A percentile compares a stretch with the other conserved stretches of the same genome.
phyloP scores from a whole-genome alignment of 2,329 filamentous ascomycete species.

The Ciborinia camelliae region DNA sequence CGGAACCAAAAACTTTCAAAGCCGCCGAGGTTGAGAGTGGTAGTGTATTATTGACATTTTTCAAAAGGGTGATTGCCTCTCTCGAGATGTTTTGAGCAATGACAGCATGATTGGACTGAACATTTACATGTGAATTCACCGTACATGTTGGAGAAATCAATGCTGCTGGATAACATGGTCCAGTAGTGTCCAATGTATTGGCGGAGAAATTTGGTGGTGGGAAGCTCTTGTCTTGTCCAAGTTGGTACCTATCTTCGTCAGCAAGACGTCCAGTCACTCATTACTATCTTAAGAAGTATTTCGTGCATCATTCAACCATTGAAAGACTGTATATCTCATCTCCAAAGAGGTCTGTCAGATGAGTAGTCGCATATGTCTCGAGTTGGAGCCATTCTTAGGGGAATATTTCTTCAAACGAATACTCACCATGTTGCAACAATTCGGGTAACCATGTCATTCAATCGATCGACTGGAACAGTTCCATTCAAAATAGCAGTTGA shows the following conservation, averaged over 20 bases:
- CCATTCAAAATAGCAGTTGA: constrained; percentile 55
- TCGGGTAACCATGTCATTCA: constrained; percentile 56
- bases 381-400: background rate
- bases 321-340: too few species aligned
- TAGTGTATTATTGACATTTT: constrained; percentile 57
- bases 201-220: constrained; percentile 57
- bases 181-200: constrained; percentile 54
- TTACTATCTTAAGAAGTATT: background rate
- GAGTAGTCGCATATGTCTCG: too few species aligned
- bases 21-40: constrained; percentile 44
- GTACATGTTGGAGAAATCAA: constrained; percentile 57
- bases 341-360: too few species aligned
- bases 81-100: constrained; percentile 50
- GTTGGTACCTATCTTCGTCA: constrained; percentile 41
- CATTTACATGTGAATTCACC: constrained; percentile 67
- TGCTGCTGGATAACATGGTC: constrained; percentile 55
- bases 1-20: constrained; percentile 48
- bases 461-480: constrained; percentile 51
- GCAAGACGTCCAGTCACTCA: background rate
- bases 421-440: constrained; percentile 53
- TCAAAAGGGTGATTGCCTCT: constrained; percentile 57
- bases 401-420: background rate
- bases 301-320: too few species aligned
- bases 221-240: constrained; percentile 57
- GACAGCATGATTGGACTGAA: constrained; percentile 50